These are phyloP conservation scores for Orychophragmus violaceus DNA, from an alignment of 345 rosid species.

Conservation along the genomic window DNA sequence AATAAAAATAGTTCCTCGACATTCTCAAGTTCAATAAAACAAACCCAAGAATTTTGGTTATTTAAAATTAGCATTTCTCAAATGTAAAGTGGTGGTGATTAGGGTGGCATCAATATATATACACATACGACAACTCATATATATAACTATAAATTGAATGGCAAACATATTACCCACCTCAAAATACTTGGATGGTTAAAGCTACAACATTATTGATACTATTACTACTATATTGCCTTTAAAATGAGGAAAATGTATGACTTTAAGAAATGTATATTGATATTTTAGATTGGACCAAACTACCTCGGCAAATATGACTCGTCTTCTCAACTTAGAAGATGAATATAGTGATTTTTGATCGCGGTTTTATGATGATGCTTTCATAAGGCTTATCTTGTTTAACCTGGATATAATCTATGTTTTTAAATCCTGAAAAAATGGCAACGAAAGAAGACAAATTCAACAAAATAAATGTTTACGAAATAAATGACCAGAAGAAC, in stretches of 20 bases:
- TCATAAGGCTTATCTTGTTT: constrained; percentile 75
- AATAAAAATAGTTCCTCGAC: background rate
- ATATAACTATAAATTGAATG: constrained; percentile 2
- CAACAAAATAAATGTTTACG: background rate
- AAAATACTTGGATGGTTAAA: constrained; percentile 16
- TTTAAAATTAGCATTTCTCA: constrained; percentile 27
- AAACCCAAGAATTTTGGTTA: too few species aligned
- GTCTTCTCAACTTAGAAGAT: constrained; percentile 42
- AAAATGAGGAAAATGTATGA: background rate
- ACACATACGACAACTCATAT: constrained; percentile 29
- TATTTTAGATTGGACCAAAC: constrained; percentile 18
- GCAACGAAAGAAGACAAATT: background rate
- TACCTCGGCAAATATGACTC: constrained; percentile 30
- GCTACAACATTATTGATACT: constrained; percentile 25
- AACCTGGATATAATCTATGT: constrained; percentile 91
- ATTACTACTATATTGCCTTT: constrained; percentile 18
- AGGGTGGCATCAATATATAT: constrained; percentile 27
- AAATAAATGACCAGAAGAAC: background rate
- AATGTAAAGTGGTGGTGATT: constrained; percentile 24
- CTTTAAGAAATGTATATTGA: constrained; percentile 9
- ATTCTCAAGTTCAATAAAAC: background rate
- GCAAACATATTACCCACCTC: constrained; percentile 11
- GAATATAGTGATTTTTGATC: constrained; percentile 77
- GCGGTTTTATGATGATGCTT: constrained; percentile 56
- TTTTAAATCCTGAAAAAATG: constrained; percentile 65